Conservation (phyloP, 257 asterid genomes). For the Cynanchum wilfordii region DNA sequence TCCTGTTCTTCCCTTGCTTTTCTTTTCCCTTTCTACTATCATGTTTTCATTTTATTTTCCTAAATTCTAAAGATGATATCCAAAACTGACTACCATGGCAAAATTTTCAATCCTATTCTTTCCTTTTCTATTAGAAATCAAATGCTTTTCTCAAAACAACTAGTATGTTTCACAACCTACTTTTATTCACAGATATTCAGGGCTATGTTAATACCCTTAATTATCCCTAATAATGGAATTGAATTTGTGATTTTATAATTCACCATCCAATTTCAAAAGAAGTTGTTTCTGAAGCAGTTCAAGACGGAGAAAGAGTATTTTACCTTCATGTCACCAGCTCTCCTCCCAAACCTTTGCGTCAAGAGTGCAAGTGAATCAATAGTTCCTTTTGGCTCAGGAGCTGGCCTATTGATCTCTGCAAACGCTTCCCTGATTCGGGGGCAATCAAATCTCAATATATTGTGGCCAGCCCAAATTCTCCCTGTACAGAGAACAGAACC, state of each 20-base stretch:
- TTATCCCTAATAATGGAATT: not conserved
- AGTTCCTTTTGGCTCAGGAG: constrained; percentile 29
- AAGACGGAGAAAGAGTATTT: not conserved
- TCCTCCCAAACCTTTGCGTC: constrained; percentile 28
- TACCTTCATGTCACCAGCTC: constrained; percentile 37
- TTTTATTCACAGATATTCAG: not conserved
- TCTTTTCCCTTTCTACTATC: not conserved
- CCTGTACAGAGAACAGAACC: constrained; percentile 10
- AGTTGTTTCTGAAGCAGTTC: not conserved
- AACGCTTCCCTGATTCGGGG: constrained; percentile 27
- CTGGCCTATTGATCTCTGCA: constrained; percentile 26
- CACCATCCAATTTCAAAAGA: not conserved
- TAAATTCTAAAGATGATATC: not conserved
- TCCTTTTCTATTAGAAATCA: not conserved
- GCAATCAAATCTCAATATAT: constrained; percentile 28
- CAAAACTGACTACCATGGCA: not conserved
- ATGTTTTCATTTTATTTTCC: not conserved
- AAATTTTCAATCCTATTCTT: not conserved
- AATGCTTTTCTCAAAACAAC: not conserved
- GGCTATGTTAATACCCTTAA: not conserved
- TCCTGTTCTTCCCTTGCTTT: not conserved
- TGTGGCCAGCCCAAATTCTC: constrained; percentile 36
- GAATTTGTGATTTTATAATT: not conserved
- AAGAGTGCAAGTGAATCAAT: constrained; percentile 29
- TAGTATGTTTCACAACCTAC: not conserved